These are phyloP conservation scores for Tagetes patula DNA, from an alignment of 129 eudicot genomes.

Conservation along the genomic window DNA sequence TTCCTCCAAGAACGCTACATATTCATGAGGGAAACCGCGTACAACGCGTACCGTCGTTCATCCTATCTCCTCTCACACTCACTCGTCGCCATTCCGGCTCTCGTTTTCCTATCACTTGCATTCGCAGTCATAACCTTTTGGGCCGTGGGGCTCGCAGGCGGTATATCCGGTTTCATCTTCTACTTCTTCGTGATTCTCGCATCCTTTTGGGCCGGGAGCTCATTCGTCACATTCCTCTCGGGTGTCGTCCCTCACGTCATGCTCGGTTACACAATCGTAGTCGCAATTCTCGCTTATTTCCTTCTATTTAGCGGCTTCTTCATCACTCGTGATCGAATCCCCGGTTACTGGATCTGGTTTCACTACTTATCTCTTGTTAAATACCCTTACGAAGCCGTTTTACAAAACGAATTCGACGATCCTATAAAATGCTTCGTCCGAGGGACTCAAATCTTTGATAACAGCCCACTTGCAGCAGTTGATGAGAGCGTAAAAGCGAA, in stretches of 20 bases:
- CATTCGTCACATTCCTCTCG: conserved; percentile 86
- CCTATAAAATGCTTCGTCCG: conserved; percentile 71
- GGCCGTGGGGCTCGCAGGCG: conserved; percentile 90
- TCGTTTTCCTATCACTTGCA: conserved; percentile 58
- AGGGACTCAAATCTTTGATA: conserved; percentile 84
- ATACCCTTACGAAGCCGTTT: conserved; percentile 86
- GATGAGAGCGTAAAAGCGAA: conserved; percentile 54
- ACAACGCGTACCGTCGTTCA: conserved; percentile 76
- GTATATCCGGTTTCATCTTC: conserved; percentile 67
- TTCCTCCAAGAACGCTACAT: conserved; percentile 90
- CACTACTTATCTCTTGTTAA: conserved; percentile 80
- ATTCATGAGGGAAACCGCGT: conserved; percentile 94
- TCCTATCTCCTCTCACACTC: conserved; percentile 83
- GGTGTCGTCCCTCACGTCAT: conserved; percentile 90
- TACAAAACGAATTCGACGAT: conserved; percentile 71
- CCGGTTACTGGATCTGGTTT: conserved; percentile 91
- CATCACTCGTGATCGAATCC: conserved; percentile 84
- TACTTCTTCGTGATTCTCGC: conserved; percentile 72
- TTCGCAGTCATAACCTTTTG: conserved; percentile 75
- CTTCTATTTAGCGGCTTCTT: conserved; percentile 85
- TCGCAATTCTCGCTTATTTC: conserved; percentile 85
- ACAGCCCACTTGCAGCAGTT: conserved; percentile 68
- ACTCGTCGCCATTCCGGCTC: conserved; percentile 58
- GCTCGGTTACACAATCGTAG: conserved; percentile 95
- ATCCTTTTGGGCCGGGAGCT: conserved; percentile 91